Conservation (phyloP, 176 grass and related monocot species). For the Bonia amplexicaulis region DNA sequence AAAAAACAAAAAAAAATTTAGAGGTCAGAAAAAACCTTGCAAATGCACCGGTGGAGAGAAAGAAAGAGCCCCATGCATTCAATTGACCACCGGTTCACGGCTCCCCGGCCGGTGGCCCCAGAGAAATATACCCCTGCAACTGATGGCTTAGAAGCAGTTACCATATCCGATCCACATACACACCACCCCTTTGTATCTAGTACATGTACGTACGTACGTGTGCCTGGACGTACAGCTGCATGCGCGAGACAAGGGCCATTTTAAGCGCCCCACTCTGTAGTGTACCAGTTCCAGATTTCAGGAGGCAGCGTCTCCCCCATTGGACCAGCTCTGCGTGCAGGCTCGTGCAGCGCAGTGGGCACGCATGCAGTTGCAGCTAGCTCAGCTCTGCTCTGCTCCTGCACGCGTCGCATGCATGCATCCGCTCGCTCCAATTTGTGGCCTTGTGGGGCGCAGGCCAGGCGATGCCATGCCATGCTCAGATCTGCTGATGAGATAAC, state of each 20-base stretch:
- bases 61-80: background rate
- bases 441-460: background rate
- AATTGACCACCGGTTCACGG: background rate
- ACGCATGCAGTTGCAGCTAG: background rate
- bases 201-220: background rate
- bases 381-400: background rate
- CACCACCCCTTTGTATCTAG: background rate
- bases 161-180: background rate
- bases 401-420: background rate
- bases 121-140: background rate
- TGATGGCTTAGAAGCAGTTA: background rate
- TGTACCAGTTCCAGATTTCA: slow-evolving; percentile 20
- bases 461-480: no score
- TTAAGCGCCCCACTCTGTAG: background rate
- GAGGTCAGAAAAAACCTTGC: no score
- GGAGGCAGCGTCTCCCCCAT: background rate
- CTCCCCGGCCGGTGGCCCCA: background rate
- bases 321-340: background rate
- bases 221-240: background rate
- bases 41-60: background rate
- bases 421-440: background rate
- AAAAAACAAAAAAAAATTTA: no score
- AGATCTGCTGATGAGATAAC: background rate
- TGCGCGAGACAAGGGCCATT: background rate
- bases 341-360: background rate